Base-by-base conservation (phyloP, 768 basidiomycete genomes). In the Hysterangium stoloniferum region DNA sequence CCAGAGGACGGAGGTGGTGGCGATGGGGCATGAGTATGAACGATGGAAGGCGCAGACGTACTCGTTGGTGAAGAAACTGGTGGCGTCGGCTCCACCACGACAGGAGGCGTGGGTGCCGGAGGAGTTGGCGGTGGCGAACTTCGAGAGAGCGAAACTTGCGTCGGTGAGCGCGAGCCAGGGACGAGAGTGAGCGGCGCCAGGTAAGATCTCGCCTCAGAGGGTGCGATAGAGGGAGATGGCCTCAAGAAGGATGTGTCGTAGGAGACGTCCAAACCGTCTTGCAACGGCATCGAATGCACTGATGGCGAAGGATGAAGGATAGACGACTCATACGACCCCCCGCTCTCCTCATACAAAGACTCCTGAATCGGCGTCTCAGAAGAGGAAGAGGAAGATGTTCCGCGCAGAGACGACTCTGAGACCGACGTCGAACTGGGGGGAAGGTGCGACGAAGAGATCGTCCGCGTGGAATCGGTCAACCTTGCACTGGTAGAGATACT, bases 241-340 rank as follows among this genome's bases (percentile, higher is more conserved):
- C 82, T 70, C 59, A 88, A 67, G 61, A 84, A 72, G 0, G 86
- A 87, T 0, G 86, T 86, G 52, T 89, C 87, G 52, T 80, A 82
- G 0, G 85, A 87, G 0, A 59, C 66, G 55, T 89, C 87, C 7
- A 58, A 61, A 4, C 72, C 75, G 37, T 90, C 86, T 1, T 75
- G 78, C 37, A 87, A 61, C 0, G 68, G 66, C 4, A 66, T 55
- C 4, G 72, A 71, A 40, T 66, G 72, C 4, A 56, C 3, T 77
- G 68, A 82, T 15, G 83, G 84, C 2, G 88, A 87, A 1, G 86
- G 80, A 4, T 68, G 70, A 20, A 91, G 68, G n/a, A 84, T 67
- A 1, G 85, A 84, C 0, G 88, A 88, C 19, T 89, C 86, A 54
- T 84, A 90, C 0, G 87, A 83, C 8, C 71, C 60, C 48, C 86